Conservation (phyloP, 2,329 filamentous ascomycete genomes). For the Cercospora berteroae region DNA sequence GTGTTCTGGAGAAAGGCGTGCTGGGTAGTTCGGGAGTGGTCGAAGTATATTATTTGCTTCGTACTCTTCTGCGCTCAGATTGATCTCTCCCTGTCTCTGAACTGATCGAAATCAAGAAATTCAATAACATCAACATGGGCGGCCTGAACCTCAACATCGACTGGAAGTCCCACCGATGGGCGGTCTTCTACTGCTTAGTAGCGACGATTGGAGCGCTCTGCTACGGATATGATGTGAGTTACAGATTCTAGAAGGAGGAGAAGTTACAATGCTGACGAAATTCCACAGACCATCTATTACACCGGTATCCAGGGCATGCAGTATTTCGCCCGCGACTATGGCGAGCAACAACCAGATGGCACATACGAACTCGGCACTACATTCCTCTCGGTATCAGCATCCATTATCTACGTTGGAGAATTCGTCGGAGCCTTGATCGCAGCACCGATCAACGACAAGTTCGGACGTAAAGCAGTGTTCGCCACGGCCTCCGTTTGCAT, state of each 20-base stretch:
- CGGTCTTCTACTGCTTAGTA: conserved; percentile 25
- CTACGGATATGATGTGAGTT: conserved; percentile 25
- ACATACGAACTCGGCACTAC: conserved; percentile 22
- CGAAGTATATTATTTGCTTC: background rate
- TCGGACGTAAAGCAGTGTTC: conserved; percentile 25
- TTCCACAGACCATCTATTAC: conserved; percentile 24
- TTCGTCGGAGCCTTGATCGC: conserved; percentile 24
- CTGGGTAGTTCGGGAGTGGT: background rate
- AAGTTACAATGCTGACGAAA: background rate
- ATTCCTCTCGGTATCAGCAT: conserved; percentile 25
- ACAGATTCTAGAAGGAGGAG: background rate
- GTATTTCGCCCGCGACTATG: conserved; percentile 25
- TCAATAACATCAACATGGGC: conserved; percentile 20
- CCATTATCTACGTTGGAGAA: conserved; percentile 28
- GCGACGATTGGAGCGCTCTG: conserved; percentile 26
- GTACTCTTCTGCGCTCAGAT: background rate
- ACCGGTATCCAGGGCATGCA: conserved; percentile 27
- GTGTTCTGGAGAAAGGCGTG: background rate
- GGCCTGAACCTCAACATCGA: conserved; percentile 26
- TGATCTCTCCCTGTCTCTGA: background rate
- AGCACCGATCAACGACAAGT: conserved; percentile 27
- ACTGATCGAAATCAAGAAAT: background rate
- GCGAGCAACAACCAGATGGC: conserved; percentile 15
- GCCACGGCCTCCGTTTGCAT: conserved; percentile 22
- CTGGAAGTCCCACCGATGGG: conserved; percentile 25